These are phyloP conservation scores for Plantago coronopus DNA, from an alignment of 305 asterid genomes.

Conservation along the genomic window DNA sequence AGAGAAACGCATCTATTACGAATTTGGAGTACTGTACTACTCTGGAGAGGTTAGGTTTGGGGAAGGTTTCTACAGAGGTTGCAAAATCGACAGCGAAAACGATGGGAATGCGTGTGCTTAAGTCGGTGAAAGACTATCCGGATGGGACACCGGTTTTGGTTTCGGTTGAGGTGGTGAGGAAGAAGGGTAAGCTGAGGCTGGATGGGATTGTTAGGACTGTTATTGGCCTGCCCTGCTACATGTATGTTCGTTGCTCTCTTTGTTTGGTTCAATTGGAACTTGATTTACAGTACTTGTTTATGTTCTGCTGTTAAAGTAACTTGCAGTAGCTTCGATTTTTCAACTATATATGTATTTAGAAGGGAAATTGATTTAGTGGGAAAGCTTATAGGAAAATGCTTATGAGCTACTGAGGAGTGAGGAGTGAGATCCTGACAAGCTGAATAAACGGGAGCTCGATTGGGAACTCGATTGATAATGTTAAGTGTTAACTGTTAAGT, in stretches of 20 bases:
- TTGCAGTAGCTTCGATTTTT: background rate
- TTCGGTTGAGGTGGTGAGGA: conserved; percentile 64
- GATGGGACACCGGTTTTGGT: conserved; percentile 77
- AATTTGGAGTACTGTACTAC: conserved; percentile 83
- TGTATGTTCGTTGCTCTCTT: conserved; percentile 30
- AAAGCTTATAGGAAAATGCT: too few species aligned
- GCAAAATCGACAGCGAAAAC: conserved; percentile 58
- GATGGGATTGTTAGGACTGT: conserved; percentile 78
- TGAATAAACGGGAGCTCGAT: too few species aligned
- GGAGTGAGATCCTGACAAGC: too few species aligned
- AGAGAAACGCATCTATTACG: conserved; percentile 51
- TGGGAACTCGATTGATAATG: too few species aligned
- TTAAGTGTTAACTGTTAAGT: too few species aligned
- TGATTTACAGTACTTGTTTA: background rate
- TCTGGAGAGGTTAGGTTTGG: conserved; percentile 72
- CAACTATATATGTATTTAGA: too few species aligned
- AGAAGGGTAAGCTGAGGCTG: conserved; percentile 62
- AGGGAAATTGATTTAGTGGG: too few species aligned
- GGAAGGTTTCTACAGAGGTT: conserved; percentile 52
- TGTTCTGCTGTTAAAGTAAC: background rate
- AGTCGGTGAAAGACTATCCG: conserved; percentile 50
- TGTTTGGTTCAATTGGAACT: background rate
- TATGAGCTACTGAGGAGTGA: too few species aligned
- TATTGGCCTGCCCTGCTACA: conserved; percentile 63
- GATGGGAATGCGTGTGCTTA: conserved; percentile 69